Conservation (phyloP, 306 rosid species). For the Prunus mira region DNA sequence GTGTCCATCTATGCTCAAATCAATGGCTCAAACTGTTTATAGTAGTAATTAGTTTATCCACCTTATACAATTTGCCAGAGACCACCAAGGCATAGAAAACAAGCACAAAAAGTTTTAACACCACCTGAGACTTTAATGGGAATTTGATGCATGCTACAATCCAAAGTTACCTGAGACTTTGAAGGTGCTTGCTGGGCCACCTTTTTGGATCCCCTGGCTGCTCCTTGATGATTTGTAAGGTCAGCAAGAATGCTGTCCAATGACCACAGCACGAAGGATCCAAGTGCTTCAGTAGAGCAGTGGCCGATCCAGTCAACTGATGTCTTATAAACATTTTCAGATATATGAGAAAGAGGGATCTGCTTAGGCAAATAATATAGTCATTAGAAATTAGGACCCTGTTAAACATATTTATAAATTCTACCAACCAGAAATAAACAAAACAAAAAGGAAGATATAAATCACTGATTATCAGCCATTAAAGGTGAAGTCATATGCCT, state of each 20-base stretch:
- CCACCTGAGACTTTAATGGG: not conserved
- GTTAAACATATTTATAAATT: not conserved
- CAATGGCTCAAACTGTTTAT: no score
- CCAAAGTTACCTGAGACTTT: constrained; percentile 58
- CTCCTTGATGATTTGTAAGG: constrained; percentile 51
- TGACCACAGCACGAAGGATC: constrained; percentile 58
- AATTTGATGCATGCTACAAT: not conserved
- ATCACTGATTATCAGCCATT: not conserved
- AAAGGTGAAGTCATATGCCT: not conserved
- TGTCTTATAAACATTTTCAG: constrained; percentile 55
- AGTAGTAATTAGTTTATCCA: not conserved
- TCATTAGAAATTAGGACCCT: not conserved
- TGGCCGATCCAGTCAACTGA: constrained; percentile 64
- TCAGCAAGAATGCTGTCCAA: constrained; percentile 62
- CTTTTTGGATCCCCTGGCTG: constrained; percentile 63
- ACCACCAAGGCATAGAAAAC: not conserved
- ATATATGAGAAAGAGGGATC: constrained; percentile 63
- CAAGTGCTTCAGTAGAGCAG: constrained; percentile 54
- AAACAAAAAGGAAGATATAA: not conserved
- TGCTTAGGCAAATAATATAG: constrained; percentile 23
- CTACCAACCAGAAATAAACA: not conserved
- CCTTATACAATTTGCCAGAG: not conserved
- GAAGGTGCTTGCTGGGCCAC: constrained; percentile 49
- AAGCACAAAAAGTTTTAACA: not conserved
- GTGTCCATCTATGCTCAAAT: no score